Conservation (phyloP, 805 yeast species). For the Maudiozyma barnettii region DNA sequence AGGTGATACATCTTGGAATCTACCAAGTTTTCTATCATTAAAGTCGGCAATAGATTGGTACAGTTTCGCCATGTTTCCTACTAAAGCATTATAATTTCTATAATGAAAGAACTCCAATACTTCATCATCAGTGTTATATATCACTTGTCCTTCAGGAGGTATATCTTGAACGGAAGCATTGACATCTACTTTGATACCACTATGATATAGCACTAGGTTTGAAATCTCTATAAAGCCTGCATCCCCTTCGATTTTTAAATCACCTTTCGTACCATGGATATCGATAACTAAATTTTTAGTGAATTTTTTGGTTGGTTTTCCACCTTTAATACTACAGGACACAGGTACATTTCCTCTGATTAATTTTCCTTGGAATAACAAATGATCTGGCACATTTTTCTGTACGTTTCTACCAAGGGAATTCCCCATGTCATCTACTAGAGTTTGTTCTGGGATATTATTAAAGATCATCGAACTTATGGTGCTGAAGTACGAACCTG, state of each 20-base stretch:
- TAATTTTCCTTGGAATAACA: conserved; percentile 15
- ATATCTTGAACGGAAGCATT: not conserved
- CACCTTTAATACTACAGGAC: conserved; percentile 17
- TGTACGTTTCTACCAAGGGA: conserved; percentile 5
- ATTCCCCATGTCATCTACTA: conserved; percentile 12
- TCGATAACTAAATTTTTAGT: conserved; percentile 18
- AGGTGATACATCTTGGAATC: not conserved
- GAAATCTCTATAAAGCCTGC: conserved; percentile 19
- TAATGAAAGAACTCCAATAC: conserved; percentile 17
- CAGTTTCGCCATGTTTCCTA: conserved; percentile 14
- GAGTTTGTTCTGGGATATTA: conserved; percentile 12
- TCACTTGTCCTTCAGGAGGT: not conserved
- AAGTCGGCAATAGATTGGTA: conserved; percentile 14
- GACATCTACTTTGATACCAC: conserved; percentile 11
- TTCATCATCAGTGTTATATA: conserved; percentile 8
- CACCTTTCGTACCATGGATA: conserved; percentile 19
- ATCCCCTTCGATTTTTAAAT: conserved; percentile 17
- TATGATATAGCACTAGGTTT: conserved; percentile 15
- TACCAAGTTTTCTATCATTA: conserved; percentile 1
- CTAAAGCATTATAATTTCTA: conserved; percentile 16
- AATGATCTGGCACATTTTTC: conserved; percentile 16
- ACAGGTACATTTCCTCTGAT: conserved; percentile 14
- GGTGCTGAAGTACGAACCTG: conserved; percentile 12
- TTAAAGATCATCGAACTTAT: conserved; percentile 14
- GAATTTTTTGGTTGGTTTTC: conserved; percentile 16